Conservation (phyloP, 2,329 filamentous ascomycete species). For the Lomentospora prolificans region DNA sequence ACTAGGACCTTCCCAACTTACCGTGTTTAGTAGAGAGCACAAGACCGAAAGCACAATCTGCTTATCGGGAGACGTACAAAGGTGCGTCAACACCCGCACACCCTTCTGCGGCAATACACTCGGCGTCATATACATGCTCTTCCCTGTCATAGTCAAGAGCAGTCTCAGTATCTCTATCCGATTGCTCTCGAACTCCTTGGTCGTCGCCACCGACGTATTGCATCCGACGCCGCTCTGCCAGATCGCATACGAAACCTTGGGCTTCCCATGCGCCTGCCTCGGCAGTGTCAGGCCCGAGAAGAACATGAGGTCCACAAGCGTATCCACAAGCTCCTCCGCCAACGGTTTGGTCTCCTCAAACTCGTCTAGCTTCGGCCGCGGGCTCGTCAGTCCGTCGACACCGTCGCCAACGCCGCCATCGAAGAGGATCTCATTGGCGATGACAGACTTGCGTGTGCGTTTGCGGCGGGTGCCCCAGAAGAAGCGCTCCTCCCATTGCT, state of each 20-base stretch:
- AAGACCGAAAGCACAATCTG: constrained; percentile 82
- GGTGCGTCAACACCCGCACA: constrained; percentile 75
- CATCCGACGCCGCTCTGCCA: constrained; percentile 98
- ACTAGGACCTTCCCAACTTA: too few species aligned
- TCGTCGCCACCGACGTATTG: constrained; percentile 78
- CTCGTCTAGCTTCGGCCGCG: constrained; percentile 40
- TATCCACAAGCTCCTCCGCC: constrained; percentile 87
- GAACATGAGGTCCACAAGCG: constrained; percentile 81
- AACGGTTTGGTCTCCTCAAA: constrained; percentile 79
- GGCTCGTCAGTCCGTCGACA: constrained; percentile 23
- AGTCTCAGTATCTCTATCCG: constrained; percentile 81
- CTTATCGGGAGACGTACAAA: constrained; percentile 81
- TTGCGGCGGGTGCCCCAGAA: constrained; percentile 76
- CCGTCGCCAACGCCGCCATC: constrained; percentile 59
- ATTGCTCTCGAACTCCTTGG: constrained; percentile 87
- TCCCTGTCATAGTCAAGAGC: constrained; percentile 75
- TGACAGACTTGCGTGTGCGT: constrained; percentile 54
- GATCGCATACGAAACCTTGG: constrained; percentile 84
- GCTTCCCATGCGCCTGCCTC: constrained; percentile 56
- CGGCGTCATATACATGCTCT: constrained; percentile 86
- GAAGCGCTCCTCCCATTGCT: constrained; percentile 82
- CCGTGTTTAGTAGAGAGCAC: constrained; percentile 89
- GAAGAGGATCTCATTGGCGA: constrained; percentile 71
- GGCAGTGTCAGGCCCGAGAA: constrained; percentile 84
- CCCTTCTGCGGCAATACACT: constrained; percentile 72